phyloP scores from a whole-genome alignment of 2,329 filamentous ascomycete species.

The Claviceps lovelessii region DNA sequence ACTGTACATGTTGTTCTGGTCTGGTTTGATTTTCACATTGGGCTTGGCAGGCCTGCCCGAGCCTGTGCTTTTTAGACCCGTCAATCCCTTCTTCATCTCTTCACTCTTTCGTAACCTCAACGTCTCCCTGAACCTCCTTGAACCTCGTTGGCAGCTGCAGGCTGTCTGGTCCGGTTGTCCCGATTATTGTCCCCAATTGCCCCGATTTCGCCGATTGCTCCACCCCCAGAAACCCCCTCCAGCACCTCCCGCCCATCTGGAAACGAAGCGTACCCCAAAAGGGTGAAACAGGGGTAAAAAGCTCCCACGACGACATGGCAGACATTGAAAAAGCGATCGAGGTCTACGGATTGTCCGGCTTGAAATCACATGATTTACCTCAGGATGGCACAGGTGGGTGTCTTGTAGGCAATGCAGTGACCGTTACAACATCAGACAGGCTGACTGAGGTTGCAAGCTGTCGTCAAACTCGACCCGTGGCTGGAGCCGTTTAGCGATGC shows the following conservation, averaged over 20 bases:
- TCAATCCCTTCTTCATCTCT: not conserved
- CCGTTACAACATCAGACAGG: not conserved
- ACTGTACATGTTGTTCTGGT: not conserved
- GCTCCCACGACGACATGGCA: not conserved
- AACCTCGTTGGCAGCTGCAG: not conserved
- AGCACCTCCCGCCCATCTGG: not conserved
- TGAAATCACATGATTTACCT: slow-evolving; percentile 36
- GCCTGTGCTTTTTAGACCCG: not conserved
- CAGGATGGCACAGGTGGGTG: slow-evolving; percentile 58
- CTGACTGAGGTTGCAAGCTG: slow-evolving; percentile 41
- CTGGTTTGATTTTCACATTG: not conserved
- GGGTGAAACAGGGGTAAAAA: not conserved
- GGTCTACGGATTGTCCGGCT: slow-evolving; percentile 11
- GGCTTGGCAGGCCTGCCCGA: not conserved
- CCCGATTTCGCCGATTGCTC: not conserved
- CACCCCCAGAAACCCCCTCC: not conserved
- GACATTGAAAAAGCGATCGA: slow-evolving; percentile 3
- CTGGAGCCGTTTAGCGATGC: slow-evolving; percentile 70
- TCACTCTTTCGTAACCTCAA: not conserved
- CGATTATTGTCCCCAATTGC: not conserved
- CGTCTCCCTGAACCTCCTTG: not conserved
- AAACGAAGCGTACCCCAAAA: not conserved
- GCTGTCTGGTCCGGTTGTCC: not conserved
- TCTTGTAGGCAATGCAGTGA: not conserved
- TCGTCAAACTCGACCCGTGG: slow-evolving; percentile 77